Evolutionary conservation across 2,329 filamentous ascomycete species (phyloP).

Genomic region (Fusarium sp.): DNA sequence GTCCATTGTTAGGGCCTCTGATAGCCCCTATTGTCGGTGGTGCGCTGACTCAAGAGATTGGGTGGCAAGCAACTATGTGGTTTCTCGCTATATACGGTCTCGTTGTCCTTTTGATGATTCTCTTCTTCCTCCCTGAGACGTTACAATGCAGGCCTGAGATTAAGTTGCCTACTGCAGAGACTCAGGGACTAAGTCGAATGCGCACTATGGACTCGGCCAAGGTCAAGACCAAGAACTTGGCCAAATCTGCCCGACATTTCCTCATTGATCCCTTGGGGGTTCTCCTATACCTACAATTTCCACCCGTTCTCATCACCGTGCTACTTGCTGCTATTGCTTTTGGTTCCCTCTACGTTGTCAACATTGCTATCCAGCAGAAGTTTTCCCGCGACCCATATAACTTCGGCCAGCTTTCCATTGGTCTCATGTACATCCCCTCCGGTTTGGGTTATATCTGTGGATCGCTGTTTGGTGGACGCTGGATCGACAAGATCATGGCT

Average conservation of each 20-base stretch:
- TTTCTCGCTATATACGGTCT: conserved; percentile 77
- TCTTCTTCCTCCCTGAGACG: conserved; percentile 74
- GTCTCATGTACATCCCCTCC: conserved; percentile 79
- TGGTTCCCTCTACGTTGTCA: conserved; percentile 78
- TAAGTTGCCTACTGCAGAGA: not conserved
- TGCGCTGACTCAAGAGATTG: conserved; percentile 71
- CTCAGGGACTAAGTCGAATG: conserved; percentile 53
- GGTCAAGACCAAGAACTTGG: conserved; percentile 62
- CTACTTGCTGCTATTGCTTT: conserved; percentile 80
- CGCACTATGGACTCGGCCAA: conserved; percentile 71
- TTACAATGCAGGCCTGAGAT: conserved; percentile 50
- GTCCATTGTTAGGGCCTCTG: conserved; percentile 78
- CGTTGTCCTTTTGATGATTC: conserved; percentile 62
- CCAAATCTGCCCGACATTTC: conserved; percentile 64
- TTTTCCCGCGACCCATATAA: conserved; percentile 74
- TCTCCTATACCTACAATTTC: conserved; percentile 76
- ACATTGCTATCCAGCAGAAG: conserved; percentile 77
- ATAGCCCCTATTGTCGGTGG: conserved; percentile 82
- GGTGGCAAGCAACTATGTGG: conserved; percentile 83
- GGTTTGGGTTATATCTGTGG: conserved; percentile 77
- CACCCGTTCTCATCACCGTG: conserved; percentile 76
- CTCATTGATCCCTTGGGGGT: conserved; percentile 79
- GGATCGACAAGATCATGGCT: conserved; percentile 85
- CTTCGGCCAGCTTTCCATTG: conserved; percentile 74
- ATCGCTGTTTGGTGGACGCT: conserved; percentile 75